These are phyloP conservation scores for Plectosphaerella plurivora DNA, from an alignment of 2,329 filamentous ascomycete genomes.

Conservation along the genomic window DNA sequence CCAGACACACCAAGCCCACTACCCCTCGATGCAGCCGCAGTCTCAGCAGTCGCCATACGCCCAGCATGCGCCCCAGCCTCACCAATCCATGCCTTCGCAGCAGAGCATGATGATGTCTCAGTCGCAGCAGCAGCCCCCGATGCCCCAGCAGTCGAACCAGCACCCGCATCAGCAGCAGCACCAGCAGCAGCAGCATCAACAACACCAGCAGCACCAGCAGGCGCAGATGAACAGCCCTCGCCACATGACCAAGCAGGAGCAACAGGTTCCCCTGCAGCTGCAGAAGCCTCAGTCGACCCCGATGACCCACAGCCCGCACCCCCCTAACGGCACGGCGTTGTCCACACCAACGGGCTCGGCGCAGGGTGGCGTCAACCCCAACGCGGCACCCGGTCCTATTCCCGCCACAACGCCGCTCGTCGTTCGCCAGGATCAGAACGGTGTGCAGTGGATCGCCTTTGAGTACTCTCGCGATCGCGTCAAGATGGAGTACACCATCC, in stretches of 20 bases:
- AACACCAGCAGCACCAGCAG: slow-evolving; percentile 35
- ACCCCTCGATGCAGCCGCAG: slow-evolving; percentile 64
- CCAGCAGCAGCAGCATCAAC: slow-evolving; percentile 13
- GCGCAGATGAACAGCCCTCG: slow-evolving; percentile 58
- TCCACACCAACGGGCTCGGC: slow-evolving; percentile 41
- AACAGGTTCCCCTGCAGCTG: slow-evolving; percentile 57
- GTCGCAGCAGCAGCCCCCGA: slow-evolving; percentile 50
- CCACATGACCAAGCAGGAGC: slow-evolving; percentile 59
- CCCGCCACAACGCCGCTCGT: slow-evolving; percentile 93
- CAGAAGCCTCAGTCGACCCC: slow-evolving; percentile 49
- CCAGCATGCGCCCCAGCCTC: slow-evolving; percentile 48
- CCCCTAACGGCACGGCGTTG: slow-evolving; percentile 37
- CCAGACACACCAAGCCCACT: slow-evolving; percentile 52
- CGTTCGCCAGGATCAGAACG: slow-evolving; percentile 90
- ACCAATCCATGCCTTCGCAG: slow-evolving; percentile 58
- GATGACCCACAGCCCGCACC: slow-evolving; percentile 26
- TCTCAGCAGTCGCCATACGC: slow-evolving; percentile 55
- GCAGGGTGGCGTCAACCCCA: slow-evolving; percentile 66
- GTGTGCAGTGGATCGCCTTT: slow-evolving; percentile 98
- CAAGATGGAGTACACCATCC: slow-evolving; percentile 99
- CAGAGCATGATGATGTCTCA: slow-evolving; percentile 65
- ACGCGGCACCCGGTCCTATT: slow-evolving; percentile 91
- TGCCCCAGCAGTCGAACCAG: slow-evolving; percentile 47
- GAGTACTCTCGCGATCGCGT: slow-evolving; percentile 96
- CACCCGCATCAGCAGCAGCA: slow-evolving; percentile 44